Conservation (phyloP, 257 asterid species). For the Vinca minor region DNA sequence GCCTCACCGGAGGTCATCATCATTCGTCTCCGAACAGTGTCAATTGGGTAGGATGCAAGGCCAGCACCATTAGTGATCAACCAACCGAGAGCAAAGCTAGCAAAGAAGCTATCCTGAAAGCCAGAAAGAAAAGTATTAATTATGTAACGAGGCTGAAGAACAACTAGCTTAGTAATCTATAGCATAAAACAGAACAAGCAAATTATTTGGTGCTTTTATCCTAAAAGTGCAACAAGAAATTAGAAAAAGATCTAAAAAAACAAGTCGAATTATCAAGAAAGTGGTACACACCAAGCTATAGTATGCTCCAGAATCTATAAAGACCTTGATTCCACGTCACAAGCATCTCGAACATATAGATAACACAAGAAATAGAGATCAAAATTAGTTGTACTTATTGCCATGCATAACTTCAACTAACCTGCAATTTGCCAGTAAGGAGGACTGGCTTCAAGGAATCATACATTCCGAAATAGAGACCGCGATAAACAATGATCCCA, state of each 20-base stretch:
- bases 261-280: neutral
- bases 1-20: constrained; percentile 51
- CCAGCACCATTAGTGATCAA: constrained; percentile 39
- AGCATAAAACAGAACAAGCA: neutral
- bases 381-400: neutral
- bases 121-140: neutral
- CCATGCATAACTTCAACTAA: neutral
- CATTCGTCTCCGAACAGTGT: constrained; percentile 41
- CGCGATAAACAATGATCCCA: constrained; percentile 43
- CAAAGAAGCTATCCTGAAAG: constrained; percentile 36
- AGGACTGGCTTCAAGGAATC: constrained; percentile 40
- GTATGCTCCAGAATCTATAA: neutral
- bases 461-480: constrained; percentile 41
- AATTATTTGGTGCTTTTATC: neutral
- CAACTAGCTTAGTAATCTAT: neutral
- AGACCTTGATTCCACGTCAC: neutral
- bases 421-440: constrained; percentile 32
- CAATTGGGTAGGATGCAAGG: constrained; percentile 37
- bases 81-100: constrained; percentile 41
- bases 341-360: neutral
- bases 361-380: neutral
- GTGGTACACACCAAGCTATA: neutral
- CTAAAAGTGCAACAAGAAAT: neutral
- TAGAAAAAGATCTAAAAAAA: neutral
- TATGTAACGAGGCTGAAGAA: neutral